phyloP scores from a whole-genome alignment of 2,329 filamentous ascomycete genomes.

The Fusarium temperatum region DNA sequence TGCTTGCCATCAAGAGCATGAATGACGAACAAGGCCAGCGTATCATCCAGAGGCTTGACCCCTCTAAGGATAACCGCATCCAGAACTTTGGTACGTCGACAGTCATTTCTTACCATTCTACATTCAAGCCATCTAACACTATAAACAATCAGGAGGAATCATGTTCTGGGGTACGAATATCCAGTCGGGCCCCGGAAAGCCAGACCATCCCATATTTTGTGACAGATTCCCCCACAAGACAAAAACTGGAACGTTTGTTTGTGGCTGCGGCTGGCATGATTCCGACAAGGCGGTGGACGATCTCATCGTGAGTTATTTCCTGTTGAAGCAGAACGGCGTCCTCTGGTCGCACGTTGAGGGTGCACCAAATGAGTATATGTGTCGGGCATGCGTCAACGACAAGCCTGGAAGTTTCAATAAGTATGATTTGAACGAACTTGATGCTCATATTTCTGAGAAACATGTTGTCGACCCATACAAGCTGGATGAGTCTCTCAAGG shows the following conservation, averaged over 20 bases:
- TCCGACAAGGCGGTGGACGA: background rate
- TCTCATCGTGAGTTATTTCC: background rate
- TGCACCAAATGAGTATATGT: background rate
- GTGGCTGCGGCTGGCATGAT: background rate
- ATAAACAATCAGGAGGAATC: background rate
- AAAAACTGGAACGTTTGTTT: background rate
- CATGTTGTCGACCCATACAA: background rate
- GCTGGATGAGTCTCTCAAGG: background rate
- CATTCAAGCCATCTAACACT: background rate
- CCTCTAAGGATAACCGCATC: background rate
- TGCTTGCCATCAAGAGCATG: background rate
- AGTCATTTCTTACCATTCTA: rapidly evolving
- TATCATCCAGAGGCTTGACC: background rate
- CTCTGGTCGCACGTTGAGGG: background rate
- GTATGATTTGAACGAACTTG: background rate
- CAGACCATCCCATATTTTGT: background rate
- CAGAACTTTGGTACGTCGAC: background rate
- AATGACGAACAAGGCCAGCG: background rate
- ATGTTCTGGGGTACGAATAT: background rate
- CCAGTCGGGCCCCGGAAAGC: background rate
- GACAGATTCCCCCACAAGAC: background rate
- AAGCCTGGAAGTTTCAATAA: background rate
- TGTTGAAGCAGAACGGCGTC: background rate
- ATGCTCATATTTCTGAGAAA: background rate
- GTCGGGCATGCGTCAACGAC: background rate